Base-by-base conservation (phyloP, 2,329 filamentous ascomycete species). In the Phialemoniopsis sp. region DNA sequence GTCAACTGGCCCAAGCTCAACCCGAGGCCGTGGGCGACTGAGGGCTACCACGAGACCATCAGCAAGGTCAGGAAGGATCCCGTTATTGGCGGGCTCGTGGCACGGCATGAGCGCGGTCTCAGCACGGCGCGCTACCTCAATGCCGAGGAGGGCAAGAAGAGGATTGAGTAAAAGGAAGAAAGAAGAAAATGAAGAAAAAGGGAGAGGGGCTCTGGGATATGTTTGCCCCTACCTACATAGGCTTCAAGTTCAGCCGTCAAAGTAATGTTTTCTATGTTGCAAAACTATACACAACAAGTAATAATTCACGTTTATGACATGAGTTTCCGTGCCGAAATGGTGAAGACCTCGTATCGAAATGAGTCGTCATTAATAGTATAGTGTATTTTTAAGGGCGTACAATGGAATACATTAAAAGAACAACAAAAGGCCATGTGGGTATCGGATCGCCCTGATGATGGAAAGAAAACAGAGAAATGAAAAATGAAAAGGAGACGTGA, bases 1-100 rank as follows among this genome's bases (percentile, higher is more conserved):
- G 90, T 96, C 50, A 97, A 96, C 66, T 98, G 94, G 93, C 93
- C 93, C 9, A 96, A 95, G 59, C 78, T 98, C 35, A 95, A 94
- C 61, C 90, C 89, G 10, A 83, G 89, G 13, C 80, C 87, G 3
- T 94, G 86, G 64, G 90, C 89, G 3, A 77, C 80, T 7, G 93
- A 98, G 55, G 89, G 89, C 30, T 95, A 90, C 62, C 82, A 89
- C 53, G 89, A 96, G 52, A 87, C 91, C 38, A 80, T 95, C 49
- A 74, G 76, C 50, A 87, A 89, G 57, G 89, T 90, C 12, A 76
- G 83, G 48, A 89, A 93, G 57, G 88, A 95, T 57, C 78, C 82
- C 43, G 61, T 98, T 14, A 75, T 97, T 35, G 93, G 93, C 4
- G 67, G 78, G 13, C 77, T 95, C 45, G 75, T 94, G 16, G 72